phyloP scores from a whole-genome alignment of 345 rosid genomes.

The Pseudoturritis turrita region DNA sequence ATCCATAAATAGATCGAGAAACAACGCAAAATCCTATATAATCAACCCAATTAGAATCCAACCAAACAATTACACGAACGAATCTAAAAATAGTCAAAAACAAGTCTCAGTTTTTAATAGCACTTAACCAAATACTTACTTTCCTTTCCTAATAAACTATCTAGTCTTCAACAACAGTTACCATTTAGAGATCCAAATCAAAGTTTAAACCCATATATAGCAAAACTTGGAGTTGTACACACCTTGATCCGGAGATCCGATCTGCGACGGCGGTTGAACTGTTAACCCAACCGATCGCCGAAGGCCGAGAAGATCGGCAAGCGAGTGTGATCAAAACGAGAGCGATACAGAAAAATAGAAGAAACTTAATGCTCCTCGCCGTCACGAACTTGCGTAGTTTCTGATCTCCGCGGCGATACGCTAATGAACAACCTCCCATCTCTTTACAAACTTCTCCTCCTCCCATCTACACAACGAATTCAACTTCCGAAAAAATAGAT shows the following conservation, averaged over 20 bases:
- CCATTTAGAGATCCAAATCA: conserved; percentile 19
- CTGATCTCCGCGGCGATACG: conserved; percentile 63
- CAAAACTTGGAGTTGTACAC: conserved; percentile 5
- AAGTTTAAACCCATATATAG: neutral
- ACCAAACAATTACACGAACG: neutral
- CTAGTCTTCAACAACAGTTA: conserved; percentile 10
- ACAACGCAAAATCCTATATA: neutral
- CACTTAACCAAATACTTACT: neutral
- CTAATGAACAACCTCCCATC: conserved; percentile 62
- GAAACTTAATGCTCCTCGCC: conserved; percentile 61
- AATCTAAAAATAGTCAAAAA: neutral
- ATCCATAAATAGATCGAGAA: neutral
- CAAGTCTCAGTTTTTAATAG: neutral
- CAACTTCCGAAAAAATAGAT: neutral
- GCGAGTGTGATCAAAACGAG: conserved; percentile 45
- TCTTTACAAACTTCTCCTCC: conserved; percentile 27
- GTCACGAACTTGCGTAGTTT: conserved; percentile 56
- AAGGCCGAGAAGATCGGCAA: conserved; percentile 35
- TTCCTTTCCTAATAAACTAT: neutral
- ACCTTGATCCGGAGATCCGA: conserved; percentile 49
- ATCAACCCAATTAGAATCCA: neutral
- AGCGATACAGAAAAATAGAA: conserved; percentile 47
- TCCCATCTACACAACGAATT: conserved; percentile 16
- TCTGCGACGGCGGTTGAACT: conserved; percentile 31
- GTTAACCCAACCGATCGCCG: conserved; percentile 38